Conservation (phyloP, 2,329 filamentous ascomycete species). For the Orbilia ellipsospora region DNA sequence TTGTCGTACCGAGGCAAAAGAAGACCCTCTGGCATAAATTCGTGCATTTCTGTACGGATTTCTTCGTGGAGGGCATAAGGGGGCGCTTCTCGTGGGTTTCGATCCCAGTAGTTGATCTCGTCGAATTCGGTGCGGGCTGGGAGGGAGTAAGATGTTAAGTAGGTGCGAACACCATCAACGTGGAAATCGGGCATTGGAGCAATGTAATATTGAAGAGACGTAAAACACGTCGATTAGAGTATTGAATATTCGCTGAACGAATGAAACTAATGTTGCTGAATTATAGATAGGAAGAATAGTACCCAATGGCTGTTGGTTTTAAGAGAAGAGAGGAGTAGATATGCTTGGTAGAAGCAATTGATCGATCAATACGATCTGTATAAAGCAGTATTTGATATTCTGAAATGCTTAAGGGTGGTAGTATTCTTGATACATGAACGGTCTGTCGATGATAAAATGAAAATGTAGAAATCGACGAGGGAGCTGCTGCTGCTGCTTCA, state of each 20-base stretch:
- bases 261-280: background rate
- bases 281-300: background rate
- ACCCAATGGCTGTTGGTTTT: too few species aligned
- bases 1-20: slow-evolving; percentile 34
- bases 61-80: slow-evolving; percentile 36
- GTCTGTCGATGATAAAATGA: too few species aligned
- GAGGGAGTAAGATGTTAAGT: slow-evolving; percentile 43
- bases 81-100: slow-evolving; percentile 41
- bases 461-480: too few species aligned
- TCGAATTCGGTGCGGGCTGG: slow-evolving; percentile 33
- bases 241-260: background rate
- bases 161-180: slow-evolving; percentile 31
- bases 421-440: too few species aligned
- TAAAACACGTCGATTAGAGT: background rate
- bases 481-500: background rate
- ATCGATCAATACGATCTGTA: too few species aligned
- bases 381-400: too few species aligned
- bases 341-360: too few species aligned
- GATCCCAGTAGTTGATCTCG: slow-evolving; percentile 8
- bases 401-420: too few species aligned
- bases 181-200: slow-evolving; percentile 43
- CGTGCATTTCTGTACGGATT: slow-evolving; percentile 33
- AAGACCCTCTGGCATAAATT: slow-evolving; percentile 29
- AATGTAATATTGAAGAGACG: background rate
- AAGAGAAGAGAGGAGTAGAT: too few species aligned